Evolutionary conservation across 2,329 filamentous ascomycete species (phyloP).

Genomic region (Exophiala sp.): DNA sequence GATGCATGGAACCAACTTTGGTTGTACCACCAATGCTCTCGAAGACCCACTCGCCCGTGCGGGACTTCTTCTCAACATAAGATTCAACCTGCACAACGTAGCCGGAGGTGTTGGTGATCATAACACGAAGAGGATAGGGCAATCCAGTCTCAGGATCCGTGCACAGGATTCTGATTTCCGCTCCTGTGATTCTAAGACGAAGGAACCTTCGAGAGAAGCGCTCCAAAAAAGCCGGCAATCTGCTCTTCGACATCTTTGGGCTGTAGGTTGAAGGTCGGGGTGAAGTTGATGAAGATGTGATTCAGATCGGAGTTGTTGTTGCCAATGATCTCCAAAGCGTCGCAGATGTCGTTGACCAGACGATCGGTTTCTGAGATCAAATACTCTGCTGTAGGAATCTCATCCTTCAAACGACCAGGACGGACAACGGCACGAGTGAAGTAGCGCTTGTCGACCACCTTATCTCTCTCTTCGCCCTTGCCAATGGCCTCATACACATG

Average conservation of each 20-base stretch:
- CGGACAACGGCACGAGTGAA: constrained; percentile 95
- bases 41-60: constrained; percentile 98
- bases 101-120: constrained; percentile 96
- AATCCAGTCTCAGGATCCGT: constrained; percentile 78
- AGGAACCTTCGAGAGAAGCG: constrained; percentile 92
- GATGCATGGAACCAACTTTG: constrained; percentile 91
- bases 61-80: constrained; percentile 95
- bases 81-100: constrained; percentile 97
- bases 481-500: constrained; percentile 97
- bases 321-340: constrained; percentile 95
- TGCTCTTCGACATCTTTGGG: constrained; percentile 88
- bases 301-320: constrained; percentile 99
- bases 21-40: constrained; percentile 92
- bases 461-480: constrained; percentile 86
- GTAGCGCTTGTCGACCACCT: constrained; percentile 70
- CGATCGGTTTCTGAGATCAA: constrained; percentile 95
- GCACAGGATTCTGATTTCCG: constrained; percentile 97
- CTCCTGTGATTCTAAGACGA: constrained; percentile 92
- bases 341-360: constrained; percentile 94
- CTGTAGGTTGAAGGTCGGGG: constrained; percentile 86
- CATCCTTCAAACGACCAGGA: constrained; percentile 86
- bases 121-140: constrained; percentile 86
- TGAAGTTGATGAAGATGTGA: constrained; percentile 99
- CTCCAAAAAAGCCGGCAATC: constrained; percentile 88
- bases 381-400: constrained; percentile 98